A percentile compares a stretch with the other conserved stretches of the same genome.
These are phyloP conservation scores for Penstemon eatonii DNA, from an alignment of 257 asterid genomes.

Conservation along the genomic window DNA sequence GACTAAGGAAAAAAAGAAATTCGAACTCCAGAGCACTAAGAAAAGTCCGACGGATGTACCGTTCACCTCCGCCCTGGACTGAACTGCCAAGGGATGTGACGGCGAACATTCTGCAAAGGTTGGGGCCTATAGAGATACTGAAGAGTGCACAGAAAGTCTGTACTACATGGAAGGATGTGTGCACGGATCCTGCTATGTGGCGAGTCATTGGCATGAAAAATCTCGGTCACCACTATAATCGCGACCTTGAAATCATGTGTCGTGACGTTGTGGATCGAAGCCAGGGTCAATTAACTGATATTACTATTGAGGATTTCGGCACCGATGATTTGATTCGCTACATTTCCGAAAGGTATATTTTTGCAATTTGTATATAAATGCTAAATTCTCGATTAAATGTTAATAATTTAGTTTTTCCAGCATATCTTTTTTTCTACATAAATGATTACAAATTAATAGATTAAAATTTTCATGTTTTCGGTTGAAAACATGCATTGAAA, in stretches of 20 bases:
- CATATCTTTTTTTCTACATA: too few relatives aligned
- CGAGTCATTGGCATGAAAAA: slow-evolving; percentile 17
- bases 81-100: slow-evolving; percentile 18
- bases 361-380: too few relatives aligned
- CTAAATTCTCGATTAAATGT: too few relatives aligned
- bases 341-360: slow-evolving; percentile 14
- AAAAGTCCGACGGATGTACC: too few relatives aligned
- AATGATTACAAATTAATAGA: too few relatives aligned
- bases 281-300: slow-evolving; percentile 24
- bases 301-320: slow-evolving; percentile 10
- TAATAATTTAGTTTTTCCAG: too few relatives aligned
- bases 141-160: slow-evolving; percentile 19
- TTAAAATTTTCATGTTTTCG: too few relatives aligned
- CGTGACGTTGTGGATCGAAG: slow-evolving; percentile 25
- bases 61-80: slow-evolving; percentile 1
- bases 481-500: too few relatives aligned
- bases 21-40: too few relatives aligned
- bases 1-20: too few relatives aligned
- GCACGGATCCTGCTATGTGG: slow-evolving; percentile 23
- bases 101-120: not conserved
- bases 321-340: slow-evolving; percentile 11
- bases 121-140: slow-evolving; percentile 17
- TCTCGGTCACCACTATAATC: not conserved
- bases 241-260: not conserved
- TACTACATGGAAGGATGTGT: slow-evolving; percentile 16